These are phyloP conservation scores for Microcyclosporella mali DNA, from an alignment of 2,329 filamentous ascomycete genomes.

Conservation along the genomic window DNA sequence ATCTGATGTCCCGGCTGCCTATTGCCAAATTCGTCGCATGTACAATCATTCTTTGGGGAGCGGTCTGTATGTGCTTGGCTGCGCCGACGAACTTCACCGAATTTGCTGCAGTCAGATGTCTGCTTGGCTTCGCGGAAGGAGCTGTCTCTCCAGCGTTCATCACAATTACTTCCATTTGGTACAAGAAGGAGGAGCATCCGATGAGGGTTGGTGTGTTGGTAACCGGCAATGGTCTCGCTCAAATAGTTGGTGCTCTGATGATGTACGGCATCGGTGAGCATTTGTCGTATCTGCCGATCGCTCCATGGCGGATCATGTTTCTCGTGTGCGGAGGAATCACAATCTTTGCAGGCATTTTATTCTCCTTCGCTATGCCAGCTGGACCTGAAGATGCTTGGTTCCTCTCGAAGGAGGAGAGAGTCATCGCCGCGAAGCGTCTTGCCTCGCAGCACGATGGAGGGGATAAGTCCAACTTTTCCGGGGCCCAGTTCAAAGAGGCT, in stretches of 20 bases:
- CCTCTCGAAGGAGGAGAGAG: constrained; percentile 39
- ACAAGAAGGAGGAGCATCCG: constrained; percentile 27
- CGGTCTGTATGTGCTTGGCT: constrained; percentile 42
- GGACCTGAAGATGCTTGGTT: constrained; percentile 47
- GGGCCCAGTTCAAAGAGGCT: constrained; percentile 41
- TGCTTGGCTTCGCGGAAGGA: constrained; percentile 43
- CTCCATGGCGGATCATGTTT: constrained; percentile 46
- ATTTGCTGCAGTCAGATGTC: constrained; percentile 19
- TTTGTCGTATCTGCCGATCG: constrained; percentile 29
- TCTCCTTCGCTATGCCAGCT: constrained; percentile 44
- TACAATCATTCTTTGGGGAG: constrained; percentile 41
- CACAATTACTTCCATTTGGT: constrained; percentile 37
- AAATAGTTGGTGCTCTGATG: constrained; percentile 42
- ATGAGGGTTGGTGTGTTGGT: constrained; percentile 35
- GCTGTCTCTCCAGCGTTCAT: constrained; percentile 44
- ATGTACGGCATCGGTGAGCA: constrained; percentile 49
- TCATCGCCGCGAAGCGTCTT: constrained; percentile 36
- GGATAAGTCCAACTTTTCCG: constrained; percentile 42
- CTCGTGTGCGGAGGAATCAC: constrained; percentile 48
- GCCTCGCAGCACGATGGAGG: constrained; percentile 36
- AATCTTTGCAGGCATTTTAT: constrained; percentile 37
- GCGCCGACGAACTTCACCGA: constrained; percentile 36
- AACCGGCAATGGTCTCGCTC: constrained; percentile 43
- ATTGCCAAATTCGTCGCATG: constrained; percentile 47
- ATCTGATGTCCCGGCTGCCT: constrained; percentile 46